Conservation (phyloP, 441 rosid species). For the Raphanus hybrid region DNA sequence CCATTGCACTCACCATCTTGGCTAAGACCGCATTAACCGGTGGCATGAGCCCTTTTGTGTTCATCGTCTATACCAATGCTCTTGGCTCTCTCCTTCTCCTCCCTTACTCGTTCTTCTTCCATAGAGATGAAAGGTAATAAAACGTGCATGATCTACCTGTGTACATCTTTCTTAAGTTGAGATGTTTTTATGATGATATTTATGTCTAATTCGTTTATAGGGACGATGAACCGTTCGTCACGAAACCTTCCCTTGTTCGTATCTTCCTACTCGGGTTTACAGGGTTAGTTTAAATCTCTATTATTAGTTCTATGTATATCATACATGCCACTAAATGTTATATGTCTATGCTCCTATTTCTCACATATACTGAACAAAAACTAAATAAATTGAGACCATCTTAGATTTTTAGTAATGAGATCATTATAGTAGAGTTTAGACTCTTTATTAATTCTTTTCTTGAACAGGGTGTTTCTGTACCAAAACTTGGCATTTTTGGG, state of each 20-base stretch:
- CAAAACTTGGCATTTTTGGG: slow-evolving; percentile 76
- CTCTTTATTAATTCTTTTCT: not conserved
- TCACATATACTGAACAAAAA: not conserved
- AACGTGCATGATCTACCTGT: not conserved
- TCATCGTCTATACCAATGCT: slow-evolving; percentile 70
- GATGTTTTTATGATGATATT: not conserved
- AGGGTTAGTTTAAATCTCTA: slow-evolving; percentile 53
- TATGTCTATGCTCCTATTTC: not conserved
- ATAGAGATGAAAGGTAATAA: slow-evolving; percentile 56
- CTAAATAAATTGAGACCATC: not conserved
- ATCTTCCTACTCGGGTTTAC: slow-evolving; percentile 74
- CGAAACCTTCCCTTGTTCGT: slow-evolving; percentile 54
- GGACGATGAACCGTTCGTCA: slow-evolving; percentile 49
- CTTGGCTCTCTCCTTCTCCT: slow-evolving; percentile 62
- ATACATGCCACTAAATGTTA: not conserved
- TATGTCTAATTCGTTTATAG: slow-evolving; percentile 38
- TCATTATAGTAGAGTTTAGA: not conserved
- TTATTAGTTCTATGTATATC: not conserved
- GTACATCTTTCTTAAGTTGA: not conserved
- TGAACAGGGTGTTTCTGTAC: slow-evolving; percentile 56
- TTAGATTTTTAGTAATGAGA: not conserved
- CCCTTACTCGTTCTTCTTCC: slow-evolving; percentile 68
- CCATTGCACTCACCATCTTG: slow-evolving; percentile 72
- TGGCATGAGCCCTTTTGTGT: slow-evolving; percentile 85
- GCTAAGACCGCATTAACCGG: slow-evolving; percentile 61